Percentiles rank a stretch among this genome's conserved stretches.
Evolutionary conservation across 2,329 filamentous ascomycete species (phyloP).

Genomic region (Cladobotryum protrusum): DNA sequence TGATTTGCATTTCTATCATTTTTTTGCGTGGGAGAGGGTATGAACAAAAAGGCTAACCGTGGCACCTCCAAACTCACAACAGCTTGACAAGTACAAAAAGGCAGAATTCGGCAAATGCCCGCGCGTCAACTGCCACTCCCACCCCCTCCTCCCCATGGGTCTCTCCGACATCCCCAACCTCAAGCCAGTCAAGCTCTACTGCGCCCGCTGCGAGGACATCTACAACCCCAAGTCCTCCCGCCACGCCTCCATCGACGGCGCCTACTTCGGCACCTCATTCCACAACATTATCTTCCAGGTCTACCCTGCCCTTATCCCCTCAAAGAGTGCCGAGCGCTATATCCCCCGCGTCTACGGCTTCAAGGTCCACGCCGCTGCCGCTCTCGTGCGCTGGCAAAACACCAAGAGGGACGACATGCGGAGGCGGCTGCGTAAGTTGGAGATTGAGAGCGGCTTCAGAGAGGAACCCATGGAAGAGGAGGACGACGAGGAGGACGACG

Average conservation of each 20-base stretch:
- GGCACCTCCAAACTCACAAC: neutral
- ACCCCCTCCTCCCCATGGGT: constrained; percentile 91
- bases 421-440: constrained; percentile 61
- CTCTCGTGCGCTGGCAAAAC: constrained; percentile 87
- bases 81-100: constrained; percentile 99
- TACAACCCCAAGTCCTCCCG: constrained; percentile 98
- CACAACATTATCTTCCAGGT: constrained; percentile 99
- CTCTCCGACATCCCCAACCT: constrained; percentile 81
- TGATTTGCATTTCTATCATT: constrained; percentile 2
- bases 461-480: constrained; percentile 56
- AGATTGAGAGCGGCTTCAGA: constrained; percentile 75
- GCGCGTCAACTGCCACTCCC: constrained; percentile 87
- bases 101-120: constrained; percentile 97
- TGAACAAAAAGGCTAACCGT: no score
- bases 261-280: constrained; percentile 97
- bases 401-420: constrained; percentile 76
- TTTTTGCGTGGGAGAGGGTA: no score
- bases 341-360: constrained; percentile 91
- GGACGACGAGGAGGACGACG: constrained; percentile 56
- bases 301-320: constrained; percentile 81
- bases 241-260: constrained; percentile 90
- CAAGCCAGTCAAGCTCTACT: constrained; percentile 95
- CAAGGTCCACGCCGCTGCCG: constrained; percentile 84
- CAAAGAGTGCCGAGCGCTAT: constrained; percentile 81
- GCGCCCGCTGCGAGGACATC: constrained; percentile 91